Evolutionary conservation across 2,329 filamentous ascomycete genomes (phyloP).

Genomic region (Exophiala calicioides): DNA sequence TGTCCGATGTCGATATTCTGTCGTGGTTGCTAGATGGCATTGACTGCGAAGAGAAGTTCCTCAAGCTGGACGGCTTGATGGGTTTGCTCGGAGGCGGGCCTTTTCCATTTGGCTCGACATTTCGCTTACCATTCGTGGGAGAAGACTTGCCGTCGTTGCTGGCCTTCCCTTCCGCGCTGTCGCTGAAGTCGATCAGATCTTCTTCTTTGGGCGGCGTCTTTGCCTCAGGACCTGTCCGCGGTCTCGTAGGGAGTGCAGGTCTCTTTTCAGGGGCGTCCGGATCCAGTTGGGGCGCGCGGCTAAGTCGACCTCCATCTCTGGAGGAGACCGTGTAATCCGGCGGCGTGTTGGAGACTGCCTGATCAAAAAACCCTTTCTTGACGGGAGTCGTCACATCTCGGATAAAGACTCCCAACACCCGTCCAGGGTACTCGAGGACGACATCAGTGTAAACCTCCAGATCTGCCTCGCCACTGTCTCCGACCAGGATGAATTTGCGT

Average conservation of each 20-base stretch:
- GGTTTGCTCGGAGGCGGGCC: slow-evolving; percentile 43
- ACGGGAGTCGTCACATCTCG: slow-evolving; percentile 87
- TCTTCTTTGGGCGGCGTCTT: slow-evolving; percentile 26
- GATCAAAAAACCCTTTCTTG: slow-evolving; percentile 75
- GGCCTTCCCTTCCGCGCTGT: slow-evolving; percentile 34
- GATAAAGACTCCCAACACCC: slow-evolving; percentile 86
- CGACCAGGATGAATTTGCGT: slow-evolving; percentile 84
- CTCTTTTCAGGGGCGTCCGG: slow-evolving; percentile 35
- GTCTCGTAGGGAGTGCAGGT: slow-evolving; percentile 43
- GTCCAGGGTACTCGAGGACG: slow-evolving; percentile 77
- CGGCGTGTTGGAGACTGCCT: slow-evolving; percentile 46
- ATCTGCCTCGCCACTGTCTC: slow-evolving; percentile 95
- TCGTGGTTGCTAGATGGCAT: slow-evolving; percentile 14
- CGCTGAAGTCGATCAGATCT: slow-evolving; percentile 44
- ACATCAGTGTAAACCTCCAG: slow-evolving; percentile 95
- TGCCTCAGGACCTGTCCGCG: slow-evolving; percentile 31
- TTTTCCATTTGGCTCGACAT: slow-evolving; percentile 23
- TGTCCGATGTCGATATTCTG: slow-evolving; percentile 19
- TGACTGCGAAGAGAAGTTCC: slow-evolving; percentile 36
- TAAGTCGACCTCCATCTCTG: slow-evolving; percentile 22
- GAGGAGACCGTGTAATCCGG: slow-evolving; percentile 31
- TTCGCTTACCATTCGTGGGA: slow-evolving; percentile 16
- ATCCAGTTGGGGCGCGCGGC: slow-evolving; percentile 4
- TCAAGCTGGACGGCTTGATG: slow-evolving; percentile 45
- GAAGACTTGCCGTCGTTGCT: slow-evolving; percentile 20